Conservation (phyloP, 1,139 yeast genomes). For the Saccharomycopsis hybrid region DNA sequence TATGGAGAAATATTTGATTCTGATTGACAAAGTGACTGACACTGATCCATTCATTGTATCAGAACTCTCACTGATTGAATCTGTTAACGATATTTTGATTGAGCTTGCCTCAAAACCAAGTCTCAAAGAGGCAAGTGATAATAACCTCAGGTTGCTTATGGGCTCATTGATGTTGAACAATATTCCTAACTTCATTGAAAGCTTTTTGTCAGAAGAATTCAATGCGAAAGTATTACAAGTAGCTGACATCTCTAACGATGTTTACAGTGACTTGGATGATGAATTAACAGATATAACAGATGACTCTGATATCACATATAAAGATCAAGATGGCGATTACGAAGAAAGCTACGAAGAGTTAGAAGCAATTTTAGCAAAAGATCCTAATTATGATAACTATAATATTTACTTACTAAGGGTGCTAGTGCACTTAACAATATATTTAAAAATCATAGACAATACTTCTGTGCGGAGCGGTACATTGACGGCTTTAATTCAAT, state of each 20-base stretch:
- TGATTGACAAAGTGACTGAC: conserved; percentile 26
- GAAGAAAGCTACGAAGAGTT: conserved; percentile 16
- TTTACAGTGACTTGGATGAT: conserved; percentile 19
- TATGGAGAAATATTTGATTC: conserved; percentile 38
- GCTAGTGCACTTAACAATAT: conserved; percentile 64
- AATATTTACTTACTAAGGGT: conserved; percentile 49
- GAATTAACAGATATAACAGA: conserved; percentile 21
- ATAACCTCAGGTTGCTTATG: conserved; percentile 67
- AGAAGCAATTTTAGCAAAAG: conserved; percentile 33
- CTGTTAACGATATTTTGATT: conserved; percentile 51
- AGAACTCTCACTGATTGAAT: conserved; percentile 25
- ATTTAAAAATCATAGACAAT: too few relatives aligned
- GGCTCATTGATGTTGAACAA: conserved; percentile 70
- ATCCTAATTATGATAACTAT: conserved; percentile 30
- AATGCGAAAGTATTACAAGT: conserved; percentile 28
- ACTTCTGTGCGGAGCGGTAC: too few relatives aligned
- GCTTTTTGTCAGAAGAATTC: conserved; percentile 29
- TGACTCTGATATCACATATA: conserved; percentile 24
- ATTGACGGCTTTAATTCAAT: conserved; percentile 10
- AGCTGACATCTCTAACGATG: conserved; percentile 22
- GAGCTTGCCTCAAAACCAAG: conserved; percentile 40
- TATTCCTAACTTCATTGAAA: conserved; percentile 37
- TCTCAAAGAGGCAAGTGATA: conserved; percentile 47
- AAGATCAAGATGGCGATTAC: conserved; percentile 29
- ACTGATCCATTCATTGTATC: conserved; percentile 7